Base-by-base conservation (phyloP, 495 filamentous ascomycete species). In the Hyaloscypha finlandica region DNA sequence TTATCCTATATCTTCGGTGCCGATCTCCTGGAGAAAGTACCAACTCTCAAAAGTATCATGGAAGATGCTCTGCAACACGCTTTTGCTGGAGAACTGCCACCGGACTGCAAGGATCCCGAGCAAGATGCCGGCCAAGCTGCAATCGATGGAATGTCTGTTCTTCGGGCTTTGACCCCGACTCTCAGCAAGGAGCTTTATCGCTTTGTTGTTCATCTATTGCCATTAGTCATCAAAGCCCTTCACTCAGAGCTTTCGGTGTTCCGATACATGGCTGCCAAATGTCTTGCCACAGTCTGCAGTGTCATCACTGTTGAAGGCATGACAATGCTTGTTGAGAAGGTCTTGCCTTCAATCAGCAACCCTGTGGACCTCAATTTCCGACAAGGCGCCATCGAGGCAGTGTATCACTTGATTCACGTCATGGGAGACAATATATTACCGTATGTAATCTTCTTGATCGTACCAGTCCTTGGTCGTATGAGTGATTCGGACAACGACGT, bases 381-480 rank as follows among this genome's bases (percentile, higher is more conserved):
- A 25, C 95, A 98, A 80, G 95, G 95, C 59, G 91, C 92, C 22
- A 93, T 97, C 66, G 95, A 99, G 77, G 91, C 87, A 69, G 89
- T 99, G 64, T 99, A 99, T 73, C 89, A 97, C 73, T 82, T 99
- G 42, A 98, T 98, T 71, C 90, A 96, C 72, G 94, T 98, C 63
- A 99, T 99, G 95, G 95, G 96, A 65, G 96, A 97, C 72, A 85
- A 86, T 58, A 98, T 99, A 64, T 80, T 99, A 22, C 95, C 95
- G 9, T 99, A 98, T 76, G 95, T 99, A 64, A 97, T 99, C 71
- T 98, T 99, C 86, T 86, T 99, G 63, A 94, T 99, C 55, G 94
- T 97, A n/a, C 95, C 95, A 3, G 94, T 99, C 4, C 84, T 99
- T 61, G 95, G 95, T 48, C 88, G 95, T n/a, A 99, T 99, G 95